Evolutionary conservation across 352 stramenopile genomes (phyloP).

Genomic region (Thraustochytrium sp.): DNA sequence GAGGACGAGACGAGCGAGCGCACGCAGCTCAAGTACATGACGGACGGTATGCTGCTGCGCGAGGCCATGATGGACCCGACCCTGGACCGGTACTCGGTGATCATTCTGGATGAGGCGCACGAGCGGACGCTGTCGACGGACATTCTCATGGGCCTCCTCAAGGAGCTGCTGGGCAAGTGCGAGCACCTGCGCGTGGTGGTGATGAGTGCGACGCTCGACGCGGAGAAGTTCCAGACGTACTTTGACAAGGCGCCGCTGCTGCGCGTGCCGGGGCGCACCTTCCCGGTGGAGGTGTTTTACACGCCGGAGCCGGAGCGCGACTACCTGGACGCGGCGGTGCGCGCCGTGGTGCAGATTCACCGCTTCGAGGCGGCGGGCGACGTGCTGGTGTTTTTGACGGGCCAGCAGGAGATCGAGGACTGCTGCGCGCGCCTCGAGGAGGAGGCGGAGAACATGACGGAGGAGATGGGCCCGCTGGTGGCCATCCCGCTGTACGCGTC

Average conservation of each 20-base stretch:
- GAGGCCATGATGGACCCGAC: slow-evolving; percentile 93
- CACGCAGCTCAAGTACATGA: slow-evolving; percentile 77
- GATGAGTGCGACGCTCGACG: slow-evolving; percentile 97
- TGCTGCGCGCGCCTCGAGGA: slow-evolving; percentile 77
- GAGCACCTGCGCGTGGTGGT: slow-evolving; percentile 95
- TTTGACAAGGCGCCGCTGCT: slow-evolving; percentile 85
- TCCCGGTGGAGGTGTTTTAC: slow-evolving; percentile 97
- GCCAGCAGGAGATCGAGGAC: slow-evolving; percentile 96
- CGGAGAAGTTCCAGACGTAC: slow-evolving; percentile 89
- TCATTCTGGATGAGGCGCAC: slow-evolving; percentile 95
- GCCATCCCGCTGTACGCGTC: slow-evolving; percentile 85
- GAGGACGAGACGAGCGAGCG: slow-evolving; percentile 81
- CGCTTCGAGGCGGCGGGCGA: slow-evolving; percentile 92
- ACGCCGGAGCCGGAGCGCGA: slow-evolving; percentile 92
- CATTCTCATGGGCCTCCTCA: slow-evolving; percentile 94
- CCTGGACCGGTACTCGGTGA: slow-evolving; percentile 88
- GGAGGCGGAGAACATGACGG: slow-evolving; percentile 57
- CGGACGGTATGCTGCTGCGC: slow-evolving; percentile 92
- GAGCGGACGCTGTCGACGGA: slow-evolving; percentile 94
- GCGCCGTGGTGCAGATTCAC: slow-evolving; percentile 85
- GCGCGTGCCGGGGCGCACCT: slow-evolving; percentile 91
- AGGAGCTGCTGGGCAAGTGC: slow-evolving; percentile 88
- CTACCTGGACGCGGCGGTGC: slow-evolving; percentile 86
- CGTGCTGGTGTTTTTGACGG: slow-evolving; percentile 98
- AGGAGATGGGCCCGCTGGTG: slow-evolving; percentile 61